Evolutionary conservation across 805 yeast genomes (phyloP).

Genomic region (Metschnikowia gruessii): DNA sequence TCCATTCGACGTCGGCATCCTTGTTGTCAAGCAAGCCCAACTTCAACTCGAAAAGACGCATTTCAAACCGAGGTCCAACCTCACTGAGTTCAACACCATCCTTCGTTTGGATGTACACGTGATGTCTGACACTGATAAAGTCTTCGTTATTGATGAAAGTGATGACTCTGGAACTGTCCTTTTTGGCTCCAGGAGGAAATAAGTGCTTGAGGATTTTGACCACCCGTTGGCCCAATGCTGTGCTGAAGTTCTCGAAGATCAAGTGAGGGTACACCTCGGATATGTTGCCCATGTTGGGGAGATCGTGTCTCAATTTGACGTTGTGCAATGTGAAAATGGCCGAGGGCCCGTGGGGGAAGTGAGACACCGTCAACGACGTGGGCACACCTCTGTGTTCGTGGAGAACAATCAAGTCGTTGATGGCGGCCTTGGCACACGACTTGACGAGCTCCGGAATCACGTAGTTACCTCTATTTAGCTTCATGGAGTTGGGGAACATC

Average conservation of each 20-base stretch:
- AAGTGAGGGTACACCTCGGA: slow-evolving; percentile 93
- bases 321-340: slow-evolving; percentile 92
- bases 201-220: slow-evolving; percentile 78
- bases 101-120: slow-evolving; percentile 83
- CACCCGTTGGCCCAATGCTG: slow-evolving; percentile 79
- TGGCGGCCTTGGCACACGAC: slow-evolving; percentile 76
- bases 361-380: slow-evolving; percentile 86
- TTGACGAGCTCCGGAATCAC: slow-evolving; percentile 79
- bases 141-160: slow-evolving; percentile 90
- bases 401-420: slow-evolving; percentile 78
- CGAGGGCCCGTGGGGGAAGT: slow-evolving; percentile 98
- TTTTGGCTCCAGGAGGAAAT: slow-evolving; percentile 96
- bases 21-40: slow-evolving; percentile 91
- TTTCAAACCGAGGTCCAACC: slow-evolving; percentile 97
- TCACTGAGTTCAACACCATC: slow-evolving; percentile 91
- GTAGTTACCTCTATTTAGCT: slow-evolving; percentile 91
- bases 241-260: slow-evolving; percentile 84
- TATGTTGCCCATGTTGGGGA: slow-evolving; percentile 78
- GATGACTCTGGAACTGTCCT: slow-evolving; percentile 85
- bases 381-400: slow-evolving; percentile 99
- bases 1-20: slow-evolving; percentile 99
- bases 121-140: slow-evolving; percentile 92
- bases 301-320: slow-evolving; percentile 91
- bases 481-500: slow-evolving; percentile 82
- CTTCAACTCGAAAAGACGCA: slow-evolving; percentile 84